Evolutionary conservation across 352 stramenopile genomes (phyloP), one percentile per base, ranked within the genome.

Genomic region (Phytophthora palmivora): DNA sequence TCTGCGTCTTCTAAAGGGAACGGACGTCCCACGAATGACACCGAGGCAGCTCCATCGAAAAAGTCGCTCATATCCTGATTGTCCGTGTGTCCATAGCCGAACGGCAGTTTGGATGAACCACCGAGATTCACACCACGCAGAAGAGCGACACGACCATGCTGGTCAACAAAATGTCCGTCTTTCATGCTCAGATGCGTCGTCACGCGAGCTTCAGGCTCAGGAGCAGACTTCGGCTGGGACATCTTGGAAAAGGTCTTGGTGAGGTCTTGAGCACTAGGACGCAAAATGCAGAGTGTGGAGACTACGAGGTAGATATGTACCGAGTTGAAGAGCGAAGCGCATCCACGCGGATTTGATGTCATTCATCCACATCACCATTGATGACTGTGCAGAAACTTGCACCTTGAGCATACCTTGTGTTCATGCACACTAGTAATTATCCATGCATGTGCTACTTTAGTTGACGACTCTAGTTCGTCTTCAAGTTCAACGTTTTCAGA

Each of bases 1-100:
- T 91, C 72, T 4, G 88, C 90, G 24, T 97, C 84, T 2, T 76
- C 64, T 11, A 97, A 65, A 3, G 91, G 87, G 66, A 97, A 97
- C 26, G 90, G 91, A 5, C 88, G 78, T 15, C 79, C 74, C 44
- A 97, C 76, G 61, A 85, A 76, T 8, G 48, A 90, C 18, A 92
- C 84, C 16, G 39, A 71, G 67, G 61, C 53, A 6, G 68, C 70
- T 21, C 57, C 52, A 59, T 91, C 69, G 50, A 89, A 84, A 57
- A 90, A 89, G 21, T 59, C 22, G 41, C 22, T 53, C 37, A 54
- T 60, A 55, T 74, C 57, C 42, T 67, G 54, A 15, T 50, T 41
- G 58, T 74, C 65, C 18, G 39, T 57, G 51, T 80, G 72, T 19
- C 44, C 58, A 53, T 77, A 69, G 33, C 68, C 60, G 21, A 63